Percentiles rank a stretch among this genome's conserved stretches.
Conservation (phyloP, 129 eudicot genomes). For the Erigeron canadensis region DNA sequence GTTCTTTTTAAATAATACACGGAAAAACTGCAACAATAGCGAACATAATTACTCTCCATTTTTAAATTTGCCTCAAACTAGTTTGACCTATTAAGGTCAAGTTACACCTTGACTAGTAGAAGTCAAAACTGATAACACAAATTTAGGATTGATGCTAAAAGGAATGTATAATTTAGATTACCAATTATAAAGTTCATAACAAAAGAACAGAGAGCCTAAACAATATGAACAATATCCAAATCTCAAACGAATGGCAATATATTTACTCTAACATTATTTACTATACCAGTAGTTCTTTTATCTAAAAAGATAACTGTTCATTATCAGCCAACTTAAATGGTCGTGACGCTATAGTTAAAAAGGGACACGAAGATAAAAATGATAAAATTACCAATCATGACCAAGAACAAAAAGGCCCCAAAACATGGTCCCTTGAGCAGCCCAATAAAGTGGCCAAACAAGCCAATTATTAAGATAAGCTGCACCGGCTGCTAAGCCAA, state of each 20-base stretch:
- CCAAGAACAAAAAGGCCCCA: slow-evolving; percentile 79
- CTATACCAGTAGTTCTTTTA: not conserved
- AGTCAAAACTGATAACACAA: slow-evolving; percentile 21
- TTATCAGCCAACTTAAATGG: too few species aligned
- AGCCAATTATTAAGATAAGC: slow-evolving; percentile 45
- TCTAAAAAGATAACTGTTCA: too few species aligned
- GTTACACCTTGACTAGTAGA: not conserved
- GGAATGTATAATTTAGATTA: not conserved
- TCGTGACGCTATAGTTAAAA: too few species aligned
- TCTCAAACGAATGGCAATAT: not conserved
- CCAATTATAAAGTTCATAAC: slow-evolving; percentile 25
- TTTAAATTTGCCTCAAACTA: not conserved
- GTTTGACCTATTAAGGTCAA: not conserved
- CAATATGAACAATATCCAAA: slow-evolving; percentile 14
- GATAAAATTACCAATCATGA: slow-evolving; percentile 54
- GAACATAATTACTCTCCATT: not conserved
- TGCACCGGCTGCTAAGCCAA: slow-evolving; percentile 52
- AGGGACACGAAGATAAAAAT: not conserved
- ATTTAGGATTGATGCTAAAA: not conserved
- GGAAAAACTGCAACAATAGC: not conserved
- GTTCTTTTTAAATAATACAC: not conserved
- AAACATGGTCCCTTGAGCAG: slow-evolving; percentile 73
- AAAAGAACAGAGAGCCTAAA: slow-evolving; percentile 31
- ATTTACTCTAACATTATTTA: not conserved
- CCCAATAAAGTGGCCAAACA: slow-evolving; percentile 73